Evolutionary conservation across 495 filamentous ascomycete genomes (phyloP), one percentile per base, ranked within the genome.

Genomic region (Aspergillus mulundensis): DNA sequence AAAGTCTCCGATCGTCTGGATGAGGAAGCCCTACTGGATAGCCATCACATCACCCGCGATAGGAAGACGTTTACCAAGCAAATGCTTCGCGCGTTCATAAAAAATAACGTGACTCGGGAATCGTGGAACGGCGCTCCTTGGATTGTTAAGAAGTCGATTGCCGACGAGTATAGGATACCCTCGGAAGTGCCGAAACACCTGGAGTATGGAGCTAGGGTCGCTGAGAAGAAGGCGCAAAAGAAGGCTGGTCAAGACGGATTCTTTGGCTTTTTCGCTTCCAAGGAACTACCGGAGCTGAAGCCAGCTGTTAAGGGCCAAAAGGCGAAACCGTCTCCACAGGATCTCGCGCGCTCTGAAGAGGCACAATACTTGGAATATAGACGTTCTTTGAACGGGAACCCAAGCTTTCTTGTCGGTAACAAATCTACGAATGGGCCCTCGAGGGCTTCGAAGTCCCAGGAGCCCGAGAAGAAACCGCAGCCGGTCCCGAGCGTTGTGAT

Each of bases 21-120:
- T 15, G 84, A 90, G 64, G 90, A 95, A 65, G 86, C 85, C 43
- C 74, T 90, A 18, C 77, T 95, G 36, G 89, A 95, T 63, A 86
- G 93, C 56, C 79, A 86, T 32, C 86, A 94, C 60, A 86, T 98
- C 60, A 85, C 81, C 40, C 87, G 94, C 16, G 94, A 97, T 61
- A 85, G 90, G 23, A 95, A 92, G 63, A 84, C 90, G 5, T 99
- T 97, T 70, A 96, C 93, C 38, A 99, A 99, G 72, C 85, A 92
- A 43, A 90, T 96, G 69, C 76, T 99, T 49, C 85, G 92, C 25
- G 88, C 90, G 2, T 97, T 97, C 58, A 90, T 99, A 54, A 96
- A 96, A 65, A 92, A 95, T 71, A 94, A 90, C 7, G 87, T 96
- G 14, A 90, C 86, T 12, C 79, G 92, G 55, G 95, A 97, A 62